Evolutionary conservation across 345 rosid genomes (phyloP).

Genomic region (Hypericum perforatum): DNA sequence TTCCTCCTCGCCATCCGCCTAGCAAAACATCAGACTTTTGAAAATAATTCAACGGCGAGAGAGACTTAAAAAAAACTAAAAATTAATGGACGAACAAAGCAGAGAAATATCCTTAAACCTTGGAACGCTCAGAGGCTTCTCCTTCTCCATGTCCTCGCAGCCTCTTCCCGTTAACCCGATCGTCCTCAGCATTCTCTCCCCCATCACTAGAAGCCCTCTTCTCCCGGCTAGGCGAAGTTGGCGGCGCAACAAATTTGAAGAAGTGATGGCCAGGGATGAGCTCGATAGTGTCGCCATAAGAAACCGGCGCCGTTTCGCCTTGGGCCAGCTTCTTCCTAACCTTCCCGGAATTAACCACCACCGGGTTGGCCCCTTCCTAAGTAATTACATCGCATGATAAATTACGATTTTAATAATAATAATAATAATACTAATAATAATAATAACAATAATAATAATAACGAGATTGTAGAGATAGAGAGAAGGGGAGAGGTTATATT

Average conservation of each 20-base stretch:
- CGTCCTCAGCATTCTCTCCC: background rate
- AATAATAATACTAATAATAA: background rate
- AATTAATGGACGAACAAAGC: background rate
- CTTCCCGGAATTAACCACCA: conserved; percentile 50
- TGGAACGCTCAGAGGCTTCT: conserved; percentile 1
- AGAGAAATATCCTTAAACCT: conserved; percentile 8
- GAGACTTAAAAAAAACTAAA: background rate
- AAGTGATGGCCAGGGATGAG: conserved; percentile 74
- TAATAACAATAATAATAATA: background rate
- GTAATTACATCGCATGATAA: background rate
- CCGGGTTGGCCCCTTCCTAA: conserved; percentile 84
- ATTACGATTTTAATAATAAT: background rate
- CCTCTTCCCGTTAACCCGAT: conserved; percentile 37
- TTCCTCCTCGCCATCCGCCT: conserved; percentile 36
- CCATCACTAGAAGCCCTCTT: conserved; percentile 23
- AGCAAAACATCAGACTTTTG: too few relatives aligned
- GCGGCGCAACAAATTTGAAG: conserved; percentile 39
- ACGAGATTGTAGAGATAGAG: background rate
- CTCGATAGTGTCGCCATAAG: conserved; percentile 57
- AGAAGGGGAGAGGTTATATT: background rate
- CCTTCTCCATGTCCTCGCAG: conserved; percentile 21
- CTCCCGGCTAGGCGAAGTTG: conserved; percentile 1
- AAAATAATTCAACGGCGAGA: background rate
- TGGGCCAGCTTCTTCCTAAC: conserved; percentile 46
- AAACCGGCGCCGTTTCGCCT: conserved; percentile 33